Conservation (phyloP, 2,329 filamentous ascomycete species). For the Fusarium agapanthi region DNA sequence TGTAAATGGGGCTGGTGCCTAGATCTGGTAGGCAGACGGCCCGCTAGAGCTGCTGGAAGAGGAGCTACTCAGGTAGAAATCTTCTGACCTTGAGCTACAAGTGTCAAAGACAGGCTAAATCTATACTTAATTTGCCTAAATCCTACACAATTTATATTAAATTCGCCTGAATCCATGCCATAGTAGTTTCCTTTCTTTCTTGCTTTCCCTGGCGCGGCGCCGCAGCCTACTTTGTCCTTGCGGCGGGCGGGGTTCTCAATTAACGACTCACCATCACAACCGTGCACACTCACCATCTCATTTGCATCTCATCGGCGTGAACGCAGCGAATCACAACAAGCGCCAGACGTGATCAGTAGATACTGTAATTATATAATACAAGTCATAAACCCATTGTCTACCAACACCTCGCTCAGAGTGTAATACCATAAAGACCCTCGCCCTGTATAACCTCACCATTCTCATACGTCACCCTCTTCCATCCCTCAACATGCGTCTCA, state of each 20-base stretch:
- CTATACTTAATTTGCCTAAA: neutral
- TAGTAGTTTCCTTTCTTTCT: neutral
- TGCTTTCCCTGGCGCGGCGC: neutral
- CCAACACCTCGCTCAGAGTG: neutral
- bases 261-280: neutral
- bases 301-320: fast-evolving
- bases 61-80: neutral
- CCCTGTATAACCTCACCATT: slow-evolving; percentile 61
- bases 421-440: slow-evolving; percentile 61
- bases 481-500: slow-evolving; percentile 64
- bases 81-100: neutral
- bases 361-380: neutral
- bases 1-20: neutral
- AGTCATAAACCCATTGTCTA: too few relatives aligned
- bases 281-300: too few relatives aligned
- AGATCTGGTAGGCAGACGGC: neutral
- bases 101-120: neutral
- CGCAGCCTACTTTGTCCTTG: neutral
- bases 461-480: slow-evolving; percentile 70
- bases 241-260: neutral
- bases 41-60: neutral
- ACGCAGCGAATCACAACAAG: too few relatives aligned
- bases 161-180: fast-evolving
- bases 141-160: fast-evolving
- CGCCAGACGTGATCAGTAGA: neutral